These are phyloP conservation scores for Eucalyptus tenuipes DNA, from an alignment of 345 rosid species.

Conservation along the genomic window DNA sequence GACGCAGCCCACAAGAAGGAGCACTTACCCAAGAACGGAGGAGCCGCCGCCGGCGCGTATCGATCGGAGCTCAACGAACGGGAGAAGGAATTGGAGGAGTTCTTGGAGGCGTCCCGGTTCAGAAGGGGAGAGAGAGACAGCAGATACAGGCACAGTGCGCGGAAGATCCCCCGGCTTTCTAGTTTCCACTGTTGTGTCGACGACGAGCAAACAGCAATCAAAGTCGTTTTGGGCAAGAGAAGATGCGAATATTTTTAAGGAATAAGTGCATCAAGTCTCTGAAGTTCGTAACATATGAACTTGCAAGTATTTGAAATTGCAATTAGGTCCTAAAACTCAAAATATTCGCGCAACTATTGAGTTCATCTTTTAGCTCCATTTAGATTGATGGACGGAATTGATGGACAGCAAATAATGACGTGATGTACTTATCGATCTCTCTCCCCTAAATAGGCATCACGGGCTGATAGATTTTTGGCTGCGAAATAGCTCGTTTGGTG, in stretches of 20 bases:
- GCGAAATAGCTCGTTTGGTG: not conserved
- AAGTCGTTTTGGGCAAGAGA: not conserved
- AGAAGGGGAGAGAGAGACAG: not conserved
- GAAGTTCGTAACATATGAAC: not conserved
- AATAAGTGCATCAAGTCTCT: not conserved
- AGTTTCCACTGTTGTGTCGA: not conserved
- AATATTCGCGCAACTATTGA: accelerated
- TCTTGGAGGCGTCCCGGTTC: not conserved
- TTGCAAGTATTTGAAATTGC: not conserved
- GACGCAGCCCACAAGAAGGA: not conserved
- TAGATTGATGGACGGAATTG: not conserved
- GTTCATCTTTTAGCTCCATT: not conserved
- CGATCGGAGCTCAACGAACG: not conserved
- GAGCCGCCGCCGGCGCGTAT: not conserved
- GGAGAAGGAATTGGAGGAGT: not conserved
- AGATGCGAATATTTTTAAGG: not conserved
- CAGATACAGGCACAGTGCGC: not conserved
- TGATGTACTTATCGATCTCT: not conserved
- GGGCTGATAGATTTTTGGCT: accelerated
- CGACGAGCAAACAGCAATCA: not conserved
- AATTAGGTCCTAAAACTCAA: not conserved
- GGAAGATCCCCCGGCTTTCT: not conserved
- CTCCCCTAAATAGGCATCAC: no score
- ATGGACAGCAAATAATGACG: not conserved
- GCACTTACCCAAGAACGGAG: not conserved